A percentile compares a stretch with the other conserved stretches of the same genome.
Conservation (phyloP, 2,329 filamentous ascomycete genomes). For the Neodidymelliopsis sp. region DNA sequence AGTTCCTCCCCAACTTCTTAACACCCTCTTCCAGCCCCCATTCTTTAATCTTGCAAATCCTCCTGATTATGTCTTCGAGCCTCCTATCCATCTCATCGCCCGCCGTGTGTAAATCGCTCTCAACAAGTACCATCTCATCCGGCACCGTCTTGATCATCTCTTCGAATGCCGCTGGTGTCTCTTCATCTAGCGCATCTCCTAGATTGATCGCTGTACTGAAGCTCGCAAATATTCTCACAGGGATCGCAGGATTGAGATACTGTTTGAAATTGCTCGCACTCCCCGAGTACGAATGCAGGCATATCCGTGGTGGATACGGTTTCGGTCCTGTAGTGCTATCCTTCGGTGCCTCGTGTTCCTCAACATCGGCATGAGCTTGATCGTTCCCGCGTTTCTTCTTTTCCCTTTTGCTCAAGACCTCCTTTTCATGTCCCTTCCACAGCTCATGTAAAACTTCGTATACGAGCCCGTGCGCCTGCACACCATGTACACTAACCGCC, state of each 20-base stretch:
- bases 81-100: conserved; percentile 80
- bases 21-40: conserved; percentile 80
- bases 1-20: conserved; percentile 73
- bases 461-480: conserved; percentile 76
- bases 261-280: conserved; percentile 76
- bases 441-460: conserved; percentile 69
- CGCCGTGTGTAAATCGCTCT: conserved; percentile 88
- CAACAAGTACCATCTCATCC: conserved; percentile 79
- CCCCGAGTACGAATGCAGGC: conserved; percentile 92
- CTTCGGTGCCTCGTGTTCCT: conserved; percentile 1
- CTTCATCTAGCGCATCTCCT: conserved; percentile 55
- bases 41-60: conserved; percentile 77
- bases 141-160: conserved; percentile 77
- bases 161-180: conserved; percentile 62
- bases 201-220: conserved; percentile 88
- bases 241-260: conserved; percentile 76
- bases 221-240: conserved; percentile 82
- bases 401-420: conserved; percentile 67
- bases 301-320: conserved; percentile 86
- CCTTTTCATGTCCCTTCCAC: conserved; percentile 75
- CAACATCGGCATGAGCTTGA: conserved; percentile 19
- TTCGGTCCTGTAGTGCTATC: conserved; percentile 47
- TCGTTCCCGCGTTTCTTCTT: conserved; percentile 41
- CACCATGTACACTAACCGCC: conserved; percentile 74
- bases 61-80: conserved; percentile 77